Evolutionary conservation across 192 early-diverging fungal species (phyloP), one percentile per base, ranked within the genome.

Genomic region (Physocladia obscura): DNA sequence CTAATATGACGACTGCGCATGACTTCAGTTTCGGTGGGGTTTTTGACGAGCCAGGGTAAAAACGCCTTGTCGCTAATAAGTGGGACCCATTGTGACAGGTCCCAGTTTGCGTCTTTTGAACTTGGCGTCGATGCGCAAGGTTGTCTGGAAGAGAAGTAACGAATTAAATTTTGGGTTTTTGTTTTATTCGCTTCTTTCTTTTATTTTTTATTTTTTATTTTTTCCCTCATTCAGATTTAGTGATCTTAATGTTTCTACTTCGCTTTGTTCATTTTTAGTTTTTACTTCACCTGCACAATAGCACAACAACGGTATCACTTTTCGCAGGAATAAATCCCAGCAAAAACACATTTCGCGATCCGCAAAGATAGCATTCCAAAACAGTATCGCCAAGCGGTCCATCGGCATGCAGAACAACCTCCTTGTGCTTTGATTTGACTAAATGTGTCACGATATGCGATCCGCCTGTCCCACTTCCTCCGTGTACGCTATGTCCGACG

Each of bases 291-390:
- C 92, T 84, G 81, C 97, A 99, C 38, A 99, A 86, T 30, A 99
- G 80, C 17, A 99, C 96, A 5, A 99, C 95, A 6, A 99, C 96
- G 2, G 96, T 95, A 72, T 98, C 95, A 30, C 90, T 89, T 80
- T 99, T 99, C 26, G 97, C 97, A 4, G 97, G 97, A 69, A 98
- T 98, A 70, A 98, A 99, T 1, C 97, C 97, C 32, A 99, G 87
- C 49, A 94, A 83, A 77, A 99, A 99, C 34, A 95, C 89, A 70
- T 99, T 99, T 55, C 91, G 84, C 37, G 86, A 90, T 15, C 96
- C 93, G 78, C 97, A 99, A 77, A 96, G 93, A 82, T 98, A 99
- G 75, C 97, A 99, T 76, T 99, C 97, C 37, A 99, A 83, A 1
- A 89, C 85, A 1, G 93, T 94, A 49, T 98, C 97, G 24, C 96